phyloP scores from a whole-genome alignment of 139 green algal genomes.

The Pleodorina starrii region DNA sequence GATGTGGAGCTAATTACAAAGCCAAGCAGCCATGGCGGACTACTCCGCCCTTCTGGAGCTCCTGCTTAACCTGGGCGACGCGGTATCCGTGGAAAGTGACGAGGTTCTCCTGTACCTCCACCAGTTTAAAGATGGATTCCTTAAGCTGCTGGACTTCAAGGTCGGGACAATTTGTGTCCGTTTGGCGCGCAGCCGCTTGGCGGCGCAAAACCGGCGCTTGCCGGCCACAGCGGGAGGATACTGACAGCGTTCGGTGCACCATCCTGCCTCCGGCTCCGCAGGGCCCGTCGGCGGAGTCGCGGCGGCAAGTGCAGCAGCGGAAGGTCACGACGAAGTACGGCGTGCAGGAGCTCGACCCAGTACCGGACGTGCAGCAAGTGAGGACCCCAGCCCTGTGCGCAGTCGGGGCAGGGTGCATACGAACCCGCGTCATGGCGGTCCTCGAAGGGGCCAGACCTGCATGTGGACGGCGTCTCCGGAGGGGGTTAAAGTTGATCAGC shows the following conservation, averaged over 20 bases:
- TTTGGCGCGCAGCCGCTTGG: conserved; percentile 13
- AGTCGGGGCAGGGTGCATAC: too few relatives aligned
- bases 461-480: too few relatives aligned
- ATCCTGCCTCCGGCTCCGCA: conserved; percentile 45
- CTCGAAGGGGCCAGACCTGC: too few relatives aligned
- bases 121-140: conserved; percentile 60
- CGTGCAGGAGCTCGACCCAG: conserved; percentile 72
- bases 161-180: conserved; percentile 27
- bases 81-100: conserved; percentile 44
- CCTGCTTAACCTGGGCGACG: conserved; percentile 1
- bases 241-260: neutral
- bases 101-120: conserved; percentile 62
- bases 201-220: neutral
- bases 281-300: conserved; percentile 64
- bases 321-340: conserved; percentile 67
- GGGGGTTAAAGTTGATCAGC: too few relatives aligned
- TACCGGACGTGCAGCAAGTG: conserved; percentile 75
- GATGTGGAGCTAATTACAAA: neutral
- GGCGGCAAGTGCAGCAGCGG: conserved; percentile 66
- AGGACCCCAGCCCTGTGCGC: too few relatives aligned
- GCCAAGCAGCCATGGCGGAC: conserved; percentile 9
- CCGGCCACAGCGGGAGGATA: neutral
- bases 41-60: conserved; percentile 28
- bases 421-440: too few relatives aligned
- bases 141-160: conserved; percentile 76